Evolutionary conservation across 352 stramenopile species (phyloP).

Genomic region (Halophytophthora polymorphica): DNA sequence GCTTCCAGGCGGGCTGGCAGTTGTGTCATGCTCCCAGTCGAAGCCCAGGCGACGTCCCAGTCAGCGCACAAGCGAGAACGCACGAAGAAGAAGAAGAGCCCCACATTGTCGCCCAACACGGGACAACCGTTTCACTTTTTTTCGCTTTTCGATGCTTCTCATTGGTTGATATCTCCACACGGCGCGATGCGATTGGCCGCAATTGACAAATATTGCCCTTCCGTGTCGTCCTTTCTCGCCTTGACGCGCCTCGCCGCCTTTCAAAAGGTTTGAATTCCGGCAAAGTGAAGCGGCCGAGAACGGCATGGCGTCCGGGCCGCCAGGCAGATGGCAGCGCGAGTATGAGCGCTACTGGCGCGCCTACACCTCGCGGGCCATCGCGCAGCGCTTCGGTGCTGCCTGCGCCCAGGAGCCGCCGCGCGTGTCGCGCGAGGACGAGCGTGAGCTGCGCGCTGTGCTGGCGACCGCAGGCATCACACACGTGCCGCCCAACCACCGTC

Average conservation of each 20-base stretch:
- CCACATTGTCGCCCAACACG: too few relatives aligned
- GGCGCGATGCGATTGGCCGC: background rate
- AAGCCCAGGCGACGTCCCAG: too few relatives aligned
- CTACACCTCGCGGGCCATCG: slow-evolving; percentile 37
- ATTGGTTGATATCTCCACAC: background rate
- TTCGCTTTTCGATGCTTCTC: background rate
- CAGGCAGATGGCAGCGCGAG: slow-evolving; percentile 51
- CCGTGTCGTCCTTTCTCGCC: too few relatives aligned
- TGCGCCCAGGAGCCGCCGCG: slow-evolving; percentile 14
- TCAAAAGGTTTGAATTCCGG: too few relatives aligned
- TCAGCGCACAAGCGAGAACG: too few relatives aligned
- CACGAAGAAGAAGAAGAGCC: too few relatives aligned
- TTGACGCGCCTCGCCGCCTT: too few relatives aligned
- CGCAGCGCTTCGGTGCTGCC: slow-evolving; percentile 30
- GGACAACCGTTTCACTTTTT: too few relatives aligned
- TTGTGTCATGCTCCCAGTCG: too few relatives aligned
- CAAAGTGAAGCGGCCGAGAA: slow-evolving; percentile 21
- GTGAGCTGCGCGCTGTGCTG: slow-evolving; percentile 40
- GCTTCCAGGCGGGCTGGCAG: too few relatives aligned
- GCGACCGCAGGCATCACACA: slow-evolving; percentile 22
- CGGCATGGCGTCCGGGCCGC: slow-evolving; percentile 4
- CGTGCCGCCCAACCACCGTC: slow-evolving; percentile 27
- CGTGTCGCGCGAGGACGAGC: slow-evolving; percentile 33
- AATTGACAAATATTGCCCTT: background rate
- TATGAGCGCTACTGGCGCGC: slow-evolving; percentile 63